phyloP scores from a whole-genome alignment of 2,329 filamentous ascomycete genomes.

The Pezicula carpinea region DNA sequence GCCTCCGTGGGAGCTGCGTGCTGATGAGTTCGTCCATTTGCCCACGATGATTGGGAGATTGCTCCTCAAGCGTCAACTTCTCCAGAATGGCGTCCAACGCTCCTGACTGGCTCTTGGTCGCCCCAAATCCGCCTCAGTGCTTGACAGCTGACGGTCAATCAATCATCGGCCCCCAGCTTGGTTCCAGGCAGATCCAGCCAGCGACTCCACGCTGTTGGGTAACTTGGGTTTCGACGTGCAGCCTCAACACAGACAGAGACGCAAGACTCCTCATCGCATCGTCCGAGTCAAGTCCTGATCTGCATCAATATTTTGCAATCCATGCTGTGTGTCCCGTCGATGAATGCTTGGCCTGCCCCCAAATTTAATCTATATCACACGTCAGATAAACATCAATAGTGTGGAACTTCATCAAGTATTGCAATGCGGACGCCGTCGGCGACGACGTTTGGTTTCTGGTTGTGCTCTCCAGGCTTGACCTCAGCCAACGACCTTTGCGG shows the following conservation, averaged over 20 bases:
- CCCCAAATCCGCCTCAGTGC: neutral
- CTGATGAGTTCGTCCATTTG: too few relatives aligned
- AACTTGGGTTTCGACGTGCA: conserved; percentile 17
- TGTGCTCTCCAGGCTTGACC: neutral
- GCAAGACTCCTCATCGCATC: neutral
- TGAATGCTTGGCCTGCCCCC: neutral
- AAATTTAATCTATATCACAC: conserved; percentile 21
- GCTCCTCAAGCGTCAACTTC: too few relatives aligned
- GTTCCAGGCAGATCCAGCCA: neutral
- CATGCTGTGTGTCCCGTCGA: conserved; percentile 1
- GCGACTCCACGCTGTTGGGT: conserved; percentile 13
- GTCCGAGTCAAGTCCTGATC: conserved; percentile 9
- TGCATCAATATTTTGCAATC: conserved; percentile 20
- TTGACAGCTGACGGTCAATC: neutral
- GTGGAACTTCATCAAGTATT: conserved; percentile 2
- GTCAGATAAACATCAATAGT: conserved; percentile 9
- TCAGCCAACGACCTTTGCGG: neutral
- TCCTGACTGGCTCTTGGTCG: neutral
- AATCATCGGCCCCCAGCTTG: neutral
- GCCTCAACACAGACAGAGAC: neutral
- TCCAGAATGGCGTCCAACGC: neutral
- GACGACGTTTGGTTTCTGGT: conserved; percentile 7
- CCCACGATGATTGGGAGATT: too few relatives aligned
- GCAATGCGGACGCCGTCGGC: conserved; percentile 3
- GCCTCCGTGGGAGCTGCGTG: too few relatives aligned